These are phyloP conservation scores for Ilex aquifolium DNA, from an alignment of 257 asterid species.

Conservation along the genomic window DNA sequence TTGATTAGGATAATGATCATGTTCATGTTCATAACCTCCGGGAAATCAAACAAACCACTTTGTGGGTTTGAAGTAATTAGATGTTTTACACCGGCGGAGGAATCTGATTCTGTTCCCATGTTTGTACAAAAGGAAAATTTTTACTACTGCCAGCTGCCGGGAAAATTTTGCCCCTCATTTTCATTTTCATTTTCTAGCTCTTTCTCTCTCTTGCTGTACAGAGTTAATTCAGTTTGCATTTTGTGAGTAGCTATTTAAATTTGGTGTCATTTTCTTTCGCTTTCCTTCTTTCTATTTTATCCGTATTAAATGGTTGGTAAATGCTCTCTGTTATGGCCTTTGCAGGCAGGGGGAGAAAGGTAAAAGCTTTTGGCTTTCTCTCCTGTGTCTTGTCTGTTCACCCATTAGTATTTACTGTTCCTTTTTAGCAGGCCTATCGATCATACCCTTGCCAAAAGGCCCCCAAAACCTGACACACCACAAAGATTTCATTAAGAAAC, in stretches of 20 bases:
- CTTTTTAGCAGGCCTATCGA: slow-evolving; percentile 43
- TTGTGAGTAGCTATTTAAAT: no score
- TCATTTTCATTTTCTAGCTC: neutral
- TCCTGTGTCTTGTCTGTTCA: slow-evolving; percentile 18
- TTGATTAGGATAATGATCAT: neutral
- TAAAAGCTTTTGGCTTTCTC: slow-evolving; percentile 13
- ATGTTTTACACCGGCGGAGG: neutral
- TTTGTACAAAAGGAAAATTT: slow-evolving; percentile 1
- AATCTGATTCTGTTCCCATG: slow-evolving; percentile 1
- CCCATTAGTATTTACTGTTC: slow-evolving; percentile 1
- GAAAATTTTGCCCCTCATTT: neutral
- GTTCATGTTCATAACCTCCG: neutral
- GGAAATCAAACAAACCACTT: neutral
- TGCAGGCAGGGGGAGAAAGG: no score
- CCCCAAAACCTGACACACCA: slow-evolving; percentile 31
- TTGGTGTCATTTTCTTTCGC: neutral
- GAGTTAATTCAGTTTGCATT: neutral
- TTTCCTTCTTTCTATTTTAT: neutral
- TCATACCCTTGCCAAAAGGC: slow-evolving; percentile 7
- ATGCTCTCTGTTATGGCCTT: no score
- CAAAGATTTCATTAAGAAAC: slow-evolving; percentile 18
- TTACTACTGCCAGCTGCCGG: neutral
- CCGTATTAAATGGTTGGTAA: neutral
- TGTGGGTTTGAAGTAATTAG: neutral
- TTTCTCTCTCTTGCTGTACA: neutral